phyloP scores from a whole-genome alignment of 1,284 basidiomycete species.

The Cryptococcus hybrid region DNA sequence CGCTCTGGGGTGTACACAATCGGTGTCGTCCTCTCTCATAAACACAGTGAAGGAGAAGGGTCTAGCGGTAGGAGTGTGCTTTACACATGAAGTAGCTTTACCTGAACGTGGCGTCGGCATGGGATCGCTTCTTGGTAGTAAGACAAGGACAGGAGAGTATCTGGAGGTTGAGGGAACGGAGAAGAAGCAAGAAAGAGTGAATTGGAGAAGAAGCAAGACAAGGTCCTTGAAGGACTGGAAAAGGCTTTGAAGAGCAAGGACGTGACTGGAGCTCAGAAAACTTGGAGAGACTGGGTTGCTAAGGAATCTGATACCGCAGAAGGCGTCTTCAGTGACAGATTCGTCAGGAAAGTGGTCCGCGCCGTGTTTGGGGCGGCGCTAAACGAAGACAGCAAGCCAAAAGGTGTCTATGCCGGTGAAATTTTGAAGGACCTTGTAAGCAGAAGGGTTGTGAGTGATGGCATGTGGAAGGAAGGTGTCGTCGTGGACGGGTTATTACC shows the following conservation, averaged over 20 bases:
- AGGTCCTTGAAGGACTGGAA: constrained; percentile 1
- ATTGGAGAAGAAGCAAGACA: constrained; percentile 4
- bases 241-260: constrained; percentile 8
- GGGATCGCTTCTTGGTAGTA: constrained; percentile 31
- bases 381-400: constrained; percentile 4
- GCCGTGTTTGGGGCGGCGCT: constrained; percentile 26
- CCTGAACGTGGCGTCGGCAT: constrained; percentile 38
- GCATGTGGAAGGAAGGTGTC: constrained; percentile 37
- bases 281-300: constrained; percentile 13
- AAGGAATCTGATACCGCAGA: constrained; percentile 9
- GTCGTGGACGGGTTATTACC: constrained; percentile 35
- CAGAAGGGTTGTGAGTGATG: constrained; percentile 30
- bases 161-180: constrained; percentile 3
- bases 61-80: constrained; percentile 30
- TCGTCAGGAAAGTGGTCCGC: constrained; percentile 19
- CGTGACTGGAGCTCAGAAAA: constrained; percentile 11
- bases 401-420: constrained; percentile 29
- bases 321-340: background rate
- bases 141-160: constrained; percentile 21
- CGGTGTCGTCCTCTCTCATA: constrained; percentile 24
- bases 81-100: constrained; percentile 32
- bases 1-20: constrained; percentile 10
- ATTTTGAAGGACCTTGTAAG: constrained; percentile 31
- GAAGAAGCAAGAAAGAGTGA: background rate
- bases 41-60: constrained; percentile 13